Conservation (phyloP, 345 rosid genomes). For the Nasturtium officinale region DNA sequence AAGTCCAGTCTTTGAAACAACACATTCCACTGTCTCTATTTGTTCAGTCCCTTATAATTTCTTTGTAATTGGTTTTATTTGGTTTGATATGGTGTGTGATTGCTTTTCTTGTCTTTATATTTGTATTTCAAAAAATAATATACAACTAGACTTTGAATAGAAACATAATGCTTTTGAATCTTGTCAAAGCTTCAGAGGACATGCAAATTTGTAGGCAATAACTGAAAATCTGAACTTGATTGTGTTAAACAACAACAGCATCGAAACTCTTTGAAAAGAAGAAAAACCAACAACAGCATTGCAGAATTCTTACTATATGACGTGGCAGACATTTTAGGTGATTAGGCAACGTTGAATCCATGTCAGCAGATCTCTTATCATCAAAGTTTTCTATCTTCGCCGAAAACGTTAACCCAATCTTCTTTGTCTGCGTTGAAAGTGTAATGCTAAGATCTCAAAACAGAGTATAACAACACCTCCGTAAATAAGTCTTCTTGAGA, state of each 20-base stretch:
- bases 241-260: neutral
- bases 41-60: neutral
- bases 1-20: slow-evolving; percentile 45
- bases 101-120: neutral
- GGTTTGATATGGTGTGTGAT: slow-evolving; percentile 31
- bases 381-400: slow-evolving; percentile 26
- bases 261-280: too few relatives aligned
- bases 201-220: too few relatives aligned
- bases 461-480: slow-evolving; percentile 23
- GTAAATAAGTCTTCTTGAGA: neutral
- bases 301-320: neutral
- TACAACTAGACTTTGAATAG: neutral
- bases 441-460: slow-evolving; percentile 31
- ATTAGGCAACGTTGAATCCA: slow-evolving; percentile 28
- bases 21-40: neutral
- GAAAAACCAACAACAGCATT: neutral
- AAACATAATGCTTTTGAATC: too few relatives aligned
- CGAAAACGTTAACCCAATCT: slow-evolving; percentile 33
- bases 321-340: slow-evolving; percentile 24
- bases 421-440: slow-evolving; percentile 34
- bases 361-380: slow-evolving; percentile 46
- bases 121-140: neutral
- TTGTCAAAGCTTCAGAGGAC: too few relatives aligned
- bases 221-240: too few relatives aligned
- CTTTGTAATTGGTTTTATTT: slow-evolving; percentile 32